Base-by-base conservation (phyloP, 2,329 filamentous ascomycete genomes). In the Periconia sp. region DNA sequence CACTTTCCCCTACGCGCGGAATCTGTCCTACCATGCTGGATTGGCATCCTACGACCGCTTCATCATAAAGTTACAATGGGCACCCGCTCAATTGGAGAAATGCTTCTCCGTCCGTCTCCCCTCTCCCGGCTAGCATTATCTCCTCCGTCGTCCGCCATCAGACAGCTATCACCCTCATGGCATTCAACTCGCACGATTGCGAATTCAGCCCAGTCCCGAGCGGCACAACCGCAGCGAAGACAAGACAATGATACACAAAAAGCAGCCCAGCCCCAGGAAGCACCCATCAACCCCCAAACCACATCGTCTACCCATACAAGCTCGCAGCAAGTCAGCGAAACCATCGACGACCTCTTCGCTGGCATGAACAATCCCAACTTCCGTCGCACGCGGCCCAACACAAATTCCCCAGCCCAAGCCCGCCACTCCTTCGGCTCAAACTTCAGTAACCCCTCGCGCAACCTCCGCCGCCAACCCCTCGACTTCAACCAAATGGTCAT, bases 41-140 rank as follows among this genome's bases (percentile, higher is more conserved):
- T n/a, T n/a, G n/a, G n/a, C n/a, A n/a, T n/a, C n/a, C n/a, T n/a
- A n/a, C n/a, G n/a, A n/a, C n/a, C n/a, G n/a, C n/a, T n/a, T n/a
- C n/a, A n/a, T n/a, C n/a, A n/a, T n/a, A n/a, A n/a, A n/a, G n/a
- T 19, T 36, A 50, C 32, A 12, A 68, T 69, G 65, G 46, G 56
- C 46, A 59, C 64, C 38, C 59, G 63, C 48, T 56, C 54, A n/a
- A 34, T 67, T 29, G 57, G 59, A 42, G 59, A 65, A 59, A 53
- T 59, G 4, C 51, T 66, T 54, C 59, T 66, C 46, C 65, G 63
- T 39, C 60, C 64, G 1, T 41, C 55, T 8, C 40, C 63, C 39
- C 48, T 61, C 41, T 45, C 49, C 32, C 57, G 54, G 40, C 50
- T 54, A 40, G 36, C 42, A 22, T 13, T 40, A 30, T 43, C 56